Conservation (phyloP, 495 filamentous ascomycete species). For the Sporormia fimetaria region DNA sequence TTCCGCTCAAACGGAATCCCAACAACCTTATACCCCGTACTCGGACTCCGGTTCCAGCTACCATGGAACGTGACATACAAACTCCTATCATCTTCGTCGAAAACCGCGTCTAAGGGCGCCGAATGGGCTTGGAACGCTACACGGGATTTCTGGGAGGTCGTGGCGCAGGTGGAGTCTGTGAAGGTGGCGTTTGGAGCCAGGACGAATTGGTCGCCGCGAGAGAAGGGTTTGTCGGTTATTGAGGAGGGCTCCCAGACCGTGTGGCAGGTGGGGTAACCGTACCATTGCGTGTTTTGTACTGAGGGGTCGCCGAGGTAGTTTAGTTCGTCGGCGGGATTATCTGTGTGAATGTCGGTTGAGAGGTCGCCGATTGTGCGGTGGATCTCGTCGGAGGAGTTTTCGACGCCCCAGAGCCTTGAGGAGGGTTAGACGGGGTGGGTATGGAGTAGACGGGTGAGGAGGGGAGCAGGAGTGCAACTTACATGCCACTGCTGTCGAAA, state of each 20-base stretch:
- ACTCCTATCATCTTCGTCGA: slow-evolving; percentile 14
- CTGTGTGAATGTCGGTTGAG: slow-evolving; percentile 15
- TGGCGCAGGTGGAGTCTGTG: slow-evolving; percentile 13
- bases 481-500: slow-evolving; percentile 21
- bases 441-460: background rate
- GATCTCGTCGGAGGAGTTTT: slow-evolving; percentile 23
- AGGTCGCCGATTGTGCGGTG: slow-evolving; percentile 4
- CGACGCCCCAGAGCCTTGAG: slow-evolving; percentile 19
- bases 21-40: slow-evolving; percentile 21
- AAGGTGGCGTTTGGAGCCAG: slow-evolving; percentile 15
- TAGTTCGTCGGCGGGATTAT: slow-evolving; percentile 24
- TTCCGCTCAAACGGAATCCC: slow-evolving; percentile 13
- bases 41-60: slow-evolving; percentile 15
- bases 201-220: slow-evolving; percentile 22
- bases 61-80: slow-evolving; percentile 25
- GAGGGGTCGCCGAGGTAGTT: slow-evolving; percentile 21
- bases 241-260: slow-evolving; percentile 15
- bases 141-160: slow-evolving; percentile 1
- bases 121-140: slow-evolving; percentile 14
- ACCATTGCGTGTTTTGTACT: slow-evolving; percentile 20
- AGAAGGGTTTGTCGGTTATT: slow-evolving; percentile 15
- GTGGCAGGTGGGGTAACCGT: slow-evolving; percentile 25
- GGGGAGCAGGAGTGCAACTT: background rate
- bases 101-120: slow-evolving; percentile 21
- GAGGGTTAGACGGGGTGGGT: background rate